phyloP scores from a whole-genome alignment of 176 grass and related monocot genomes.

The Tillandsia leiboldiana region DNA sequence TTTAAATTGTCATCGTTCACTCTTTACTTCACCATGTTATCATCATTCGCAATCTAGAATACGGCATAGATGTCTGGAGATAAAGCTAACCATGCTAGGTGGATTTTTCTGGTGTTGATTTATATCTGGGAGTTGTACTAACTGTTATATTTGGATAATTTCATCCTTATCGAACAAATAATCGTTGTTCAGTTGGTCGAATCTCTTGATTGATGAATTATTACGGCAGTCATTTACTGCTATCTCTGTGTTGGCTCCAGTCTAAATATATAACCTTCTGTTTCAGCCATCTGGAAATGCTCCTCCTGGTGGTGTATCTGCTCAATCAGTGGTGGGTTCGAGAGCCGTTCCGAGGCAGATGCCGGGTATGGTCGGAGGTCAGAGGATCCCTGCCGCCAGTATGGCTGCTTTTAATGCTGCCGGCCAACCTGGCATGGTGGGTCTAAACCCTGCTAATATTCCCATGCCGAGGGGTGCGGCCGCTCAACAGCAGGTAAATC shows the following conservation, averaged over 20 bases:
- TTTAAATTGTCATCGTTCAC: not conserved
- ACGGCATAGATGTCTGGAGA: not conserved
- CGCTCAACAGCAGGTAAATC: slow-evolving; percentile 66
- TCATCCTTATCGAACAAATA: too few species aligned
- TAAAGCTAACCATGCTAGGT: not conserved
- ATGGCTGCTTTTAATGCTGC: slow-evolving; percentile 59
- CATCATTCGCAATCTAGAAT: not conserved
- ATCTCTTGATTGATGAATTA: not conserved
- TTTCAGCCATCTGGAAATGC: slow-evolving; percentile 67
- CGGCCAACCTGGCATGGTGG: slow-evolving; percentile 60
- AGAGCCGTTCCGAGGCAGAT: slow-evolving; percentile 73
- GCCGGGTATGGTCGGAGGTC: slow-evolving; percentile 61
- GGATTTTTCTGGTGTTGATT: not conserved
- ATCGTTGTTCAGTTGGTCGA: too few species aligned
- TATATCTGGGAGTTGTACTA: not conserved
- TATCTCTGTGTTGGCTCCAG: not conserved
- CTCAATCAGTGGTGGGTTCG: slow-evolving; percentile 23
- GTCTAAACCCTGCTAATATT: slow-evolving; percentile 65
- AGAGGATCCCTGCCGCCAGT: slow-evolving; percentile 47
- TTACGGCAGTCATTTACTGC: not conserved
- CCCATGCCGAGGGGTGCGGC: slow-evolving; percentile 67
- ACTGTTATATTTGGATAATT: not conserved
- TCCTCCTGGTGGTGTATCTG: slow-evolving; percentile 42
- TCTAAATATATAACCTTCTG: slow-evolving; percentile 2
- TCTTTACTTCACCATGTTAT: not conserved